Evolutionary conservation across 768 basidiomycete genomes (phyloP).

Genomic region (Trichaptum fuscoviolaceum): DNA sequence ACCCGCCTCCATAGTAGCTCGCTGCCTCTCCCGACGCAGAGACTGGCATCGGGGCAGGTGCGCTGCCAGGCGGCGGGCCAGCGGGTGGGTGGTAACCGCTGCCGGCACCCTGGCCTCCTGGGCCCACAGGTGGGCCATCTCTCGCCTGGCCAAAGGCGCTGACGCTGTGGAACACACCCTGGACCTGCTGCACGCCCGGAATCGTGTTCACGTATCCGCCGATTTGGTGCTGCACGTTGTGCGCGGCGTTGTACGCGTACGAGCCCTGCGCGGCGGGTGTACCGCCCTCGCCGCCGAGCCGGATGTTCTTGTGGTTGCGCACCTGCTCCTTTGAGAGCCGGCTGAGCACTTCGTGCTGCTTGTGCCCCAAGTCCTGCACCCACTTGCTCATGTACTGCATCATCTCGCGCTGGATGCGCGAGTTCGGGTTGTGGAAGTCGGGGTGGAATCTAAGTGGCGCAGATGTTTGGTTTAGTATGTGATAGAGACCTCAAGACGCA

Average conservation of each 20-base stretch:
- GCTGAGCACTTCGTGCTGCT: constrained; percentile 43
- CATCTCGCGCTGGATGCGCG: constrained; percentile 73
- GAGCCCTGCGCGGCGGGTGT: constrained; percentile 40
- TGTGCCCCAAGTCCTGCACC: constrained; percentile 46
- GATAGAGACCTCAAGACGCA: neutral
- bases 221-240: constrained; percentile 43
- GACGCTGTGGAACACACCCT: constrained; percentile 31
- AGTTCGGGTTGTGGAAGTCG: constrained; percentile 63
- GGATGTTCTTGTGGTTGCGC: constrained; percentile 66
- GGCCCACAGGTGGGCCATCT: constrained; percentile 16
- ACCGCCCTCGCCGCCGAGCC: constrained; percentile 50
- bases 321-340: constrained; percentile 64
- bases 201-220: constrained; percentile 40
- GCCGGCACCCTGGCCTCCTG: constrained; percentile 30
- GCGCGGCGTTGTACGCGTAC: constrained; percentile 43
- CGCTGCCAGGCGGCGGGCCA: constrained; percentile 13
- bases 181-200: constrained; percentile 43
- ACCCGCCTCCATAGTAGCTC: constrained; percentile 9
- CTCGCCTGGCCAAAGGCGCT: constrained; percentile 11
- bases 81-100: constrained; percentile 13
- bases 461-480: no score
- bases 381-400: constrained; percentile 59
- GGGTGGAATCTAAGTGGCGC: constrained; percentile 64
- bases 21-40: constrained; percentile 14
- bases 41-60: constrained; percentile 7